Evolutionary conservation across 345 rosid genomes (phyloP).

Genomic region (Bruguiera gymnorhiza): DNA sequence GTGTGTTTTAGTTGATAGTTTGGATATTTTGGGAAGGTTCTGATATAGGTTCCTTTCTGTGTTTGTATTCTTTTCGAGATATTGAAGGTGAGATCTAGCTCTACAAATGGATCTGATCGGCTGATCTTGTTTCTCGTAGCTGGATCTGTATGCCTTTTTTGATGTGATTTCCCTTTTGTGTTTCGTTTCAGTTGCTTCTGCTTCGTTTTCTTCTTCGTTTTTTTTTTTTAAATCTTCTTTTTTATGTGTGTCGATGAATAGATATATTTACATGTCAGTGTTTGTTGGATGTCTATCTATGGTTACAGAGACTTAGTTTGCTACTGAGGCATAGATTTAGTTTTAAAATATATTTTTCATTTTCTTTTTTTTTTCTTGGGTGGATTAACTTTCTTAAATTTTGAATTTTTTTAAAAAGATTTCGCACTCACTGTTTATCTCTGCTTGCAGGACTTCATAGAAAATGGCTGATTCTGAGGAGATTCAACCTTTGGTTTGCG

Average conservation of each 20-base stretch:
- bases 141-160: constrained; percentile 19
- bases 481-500: constrained; percentile 75
- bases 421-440: not conserved
- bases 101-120: constrained; percentile 7
- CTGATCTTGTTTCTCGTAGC: constrained; percentile 16
- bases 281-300: too few relatives aligned
- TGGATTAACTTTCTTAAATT: not conserved
- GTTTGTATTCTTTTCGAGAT: not conserved
- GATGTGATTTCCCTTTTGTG: not conserved
- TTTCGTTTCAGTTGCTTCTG: too few relatives aligned
- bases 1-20: not conserved
- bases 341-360: too few relatives aligned
- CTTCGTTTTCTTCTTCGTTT: too few relatives aligned
- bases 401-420: not conserved
- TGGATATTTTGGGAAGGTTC: constrained; percentile 9
- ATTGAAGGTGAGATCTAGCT: not conserved
- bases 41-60: not conserved
- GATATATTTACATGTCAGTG: too few relatives aligned
- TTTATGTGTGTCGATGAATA: too few relatives aligned
- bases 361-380: too few relatives aligned
- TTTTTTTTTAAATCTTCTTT: too few relatives aligned
- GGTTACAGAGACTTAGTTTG: too few relatives aligned
- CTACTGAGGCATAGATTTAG: too few relatives aligned
- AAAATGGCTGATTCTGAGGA: constrained; percentile 94
- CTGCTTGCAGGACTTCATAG: constrained; percentile 14